Percentiles rank a stretch among this genome's conserved stretches.
Conservation (phyloP, 2,329 filamentous ascomycete genomes). For the Fusarium sp. region DNA sequence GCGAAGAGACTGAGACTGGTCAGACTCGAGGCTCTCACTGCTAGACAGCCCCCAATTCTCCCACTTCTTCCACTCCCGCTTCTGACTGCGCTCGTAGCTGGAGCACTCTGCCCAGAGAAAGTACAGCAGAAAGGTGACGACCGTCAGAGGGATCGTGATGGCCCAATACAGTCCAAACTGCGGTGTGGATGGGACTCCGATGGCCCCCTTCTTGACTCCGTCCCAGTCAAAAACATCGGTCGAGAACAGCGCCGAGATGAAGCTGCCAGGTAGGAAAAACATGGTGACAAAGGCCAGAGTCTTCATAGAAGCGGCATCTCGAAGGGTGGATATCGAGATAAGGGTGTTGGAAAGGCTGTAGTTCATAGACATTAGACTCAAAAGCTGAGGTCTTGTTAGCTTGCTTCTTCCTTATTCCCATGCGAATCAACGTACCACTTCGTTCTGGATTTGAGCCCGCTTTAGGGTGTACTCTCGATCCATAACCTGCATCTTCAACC, state of each 20-base stretch:
- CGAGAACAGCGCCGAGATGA: slow-evolving; percentile 56
- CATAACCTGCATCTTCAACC: slow-evolving; percentile 50
- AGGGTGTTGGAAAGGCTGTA: slow-evolving; percentile 52
- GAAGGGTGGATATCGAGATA: slow-evolving; percentile 51
- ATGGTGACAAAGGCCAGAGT: slow-evolving; percentile 57
- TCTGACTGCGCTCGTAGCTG: slow-evolving; percentile 37
- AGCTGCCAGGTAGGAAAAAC: slow-evolving; percentile 57
- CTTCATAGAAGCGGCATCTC: slow-evolving; percentile 58
- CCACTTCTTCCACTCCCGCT: slow-evolving; percentile 24
- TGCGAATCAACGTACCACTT: slow-evolving; percentile 45
- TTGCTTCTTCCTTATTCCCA: neutral
- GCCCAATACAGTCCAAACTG: slow-evolving; percentile 56
- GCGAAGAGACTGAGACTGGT: slow-evolving; percentile 18
- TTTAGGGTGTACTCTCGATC: slow-evolving; percentile 52
- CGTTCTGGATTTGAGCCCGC: slow-evolving; percentile 54
- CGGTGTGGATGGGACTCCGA: slow-evolving; percentile 47
- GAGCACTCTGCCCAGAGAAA: slow-evolving; percentile 49
- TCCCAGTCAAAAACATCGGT: slow-evolving; percentile 51
- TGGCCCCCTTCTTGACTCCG: slow-evolving; percentile 38
- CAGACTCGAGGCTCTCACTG: slow-evolving; percentile 25
- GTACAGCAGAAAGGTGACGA: slow-evolving; percentile 51
- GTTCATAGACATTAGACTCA: slow-evolving; percentile 53
- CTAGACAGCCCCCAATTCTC: slow-evolving; percentile 30
- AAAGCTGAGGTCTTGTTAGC: slow-evolving; percentile 45
- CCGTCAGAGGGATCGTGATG: slow-evolving; percentile 54